Evolutionary conservation across 2,329 filamentous ascomycete genomes (phyloP).

Genomic region (Botrytis galanthina): DNA sequence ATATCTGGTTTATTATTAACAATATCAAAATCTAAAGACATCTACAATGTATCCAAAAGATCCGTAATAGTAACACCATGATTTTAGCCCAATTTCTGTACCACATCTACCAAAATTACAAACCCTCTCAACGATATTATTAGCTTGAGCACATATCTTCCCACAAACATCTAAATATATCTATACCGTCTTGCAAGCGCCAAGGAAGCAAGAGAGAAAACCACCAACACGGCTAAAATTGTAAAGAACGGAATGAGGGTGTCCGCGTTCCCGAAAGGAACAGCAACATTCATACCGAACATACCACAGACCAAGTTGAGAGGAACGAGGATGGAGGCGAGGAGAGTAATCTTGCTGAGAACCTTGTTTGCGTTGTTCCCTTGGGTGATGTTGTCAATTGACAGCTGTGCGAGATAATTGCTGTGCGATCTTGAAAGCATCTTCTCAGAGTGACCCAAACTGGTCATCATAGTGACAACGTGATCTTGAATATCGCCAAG

Average conservation of each 20-base stretch:
- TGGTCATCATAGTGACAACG: constrained; percentile 99
- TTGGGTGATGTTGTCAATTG: constrained; percentile 84
- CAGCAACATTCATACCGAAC: constrained; percentile 75
- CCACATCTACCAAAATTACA: background rate
- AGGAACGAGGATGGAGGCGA: constrained; percentile 93
- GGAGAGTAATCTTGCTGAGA: constrained; percentile 89
- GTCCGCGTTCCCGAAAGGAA: constrained; percentile 57
- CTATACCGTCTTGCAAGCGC: constrained; percentile 32
- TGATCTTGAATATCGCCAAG: constrained; percentile 98
- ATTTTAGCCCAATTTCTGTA: background rate
- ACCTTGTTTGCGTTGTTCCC: constrained; percentile 86
- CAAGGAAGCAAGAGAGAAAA: constrained; percentile 43
- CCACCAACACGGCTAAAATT: constrained; percentile 56
- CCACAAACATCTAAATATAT: constrained; percentile 33
- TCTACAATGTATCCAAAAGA: constrained; percentile 11
- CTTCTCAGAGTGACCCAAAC: constrained; percentile 93
- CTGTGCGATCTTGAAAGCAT: constrained; percentile 91
- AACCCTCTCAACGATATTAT: background rate
- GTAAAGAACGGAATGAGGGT: constrained; percentile 57
- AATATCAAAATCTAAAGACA: constrained; percentile 6
- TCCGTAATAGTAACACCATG: background rate
- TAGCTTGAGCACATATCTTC: background rate
- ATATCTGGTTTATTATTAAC: background rate
- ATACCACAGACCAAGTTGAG: constrained; percentile 77
- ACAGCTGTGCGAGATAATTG: constrained; percentile 94